phyloP scores from a whole-genome alignment of 2,329 filamentous ascomycete genomes.

The Leptographium lundbergii region DNA sequence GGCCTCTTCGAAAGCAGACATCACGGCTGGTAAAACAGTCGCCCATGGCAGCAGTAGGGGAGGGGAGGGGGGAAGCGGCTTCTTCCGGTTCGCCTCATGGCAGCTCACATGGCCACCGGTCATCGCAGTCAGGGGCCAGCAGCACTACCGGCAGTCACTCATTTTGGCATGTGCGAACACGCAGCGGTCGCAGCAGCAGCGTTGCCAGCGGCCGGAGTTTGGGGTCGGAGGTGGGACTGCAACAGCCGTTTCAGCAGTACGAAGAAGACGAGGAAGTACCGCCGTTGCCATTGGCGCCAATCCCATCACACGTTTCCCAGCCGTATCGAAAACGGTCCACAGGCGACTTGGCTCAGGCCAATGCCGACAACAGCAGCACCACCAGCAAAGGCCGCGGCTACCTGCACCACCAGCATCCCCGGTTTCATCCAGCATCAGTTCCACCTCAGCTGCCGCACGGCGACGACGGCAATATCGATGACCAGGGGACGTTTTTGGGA shows the following conservation, averaged over 20 bases:
- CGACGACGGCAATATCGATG: conserved; percentile 17
- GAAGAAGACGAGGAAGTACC: neutral
- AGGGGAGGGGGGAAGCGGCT: neutral
- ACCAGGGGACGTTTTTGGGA: conserved; percentile 27
- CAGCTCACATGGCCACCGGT: neutral
- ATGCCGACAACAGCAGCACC: conserved; percentile 8
- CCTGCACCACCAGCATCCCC: neutral
- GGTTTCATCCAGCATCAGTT: conserved; percentile 28
- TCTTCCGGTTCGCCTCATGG: neutral
- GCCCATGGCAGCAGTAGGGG: conserved; percentile 10
- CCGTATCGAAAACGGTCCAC: conserved; percentile 8
- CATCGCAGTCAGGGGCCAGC: neutral
- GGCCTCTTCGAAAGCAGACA: conserved; percentile 31
- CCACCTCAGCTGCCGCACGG: conserved; percentile 29
- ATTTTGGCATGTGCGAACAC: conserved; percentile 26
- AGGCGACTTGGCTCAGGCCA: conserved; percentile 10
- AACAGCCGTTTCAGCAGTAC: conserved; percentile 19
- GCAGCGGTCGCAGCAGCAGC: conserved; percentile 36
- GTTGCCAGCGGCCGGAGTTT: conserved; percentile 28
- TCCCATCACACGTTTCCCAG: neutral
- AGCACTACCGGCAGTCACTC: neutral
- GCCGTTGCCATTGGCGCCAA: neutral
- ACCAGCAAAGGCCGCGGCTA: neutral
- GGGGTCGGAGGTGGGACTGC: conserved; percentile 10
- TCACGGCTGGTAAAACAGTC: conserved; percentile 40